A percentile compares a stretch with the other conserved stretches of the same genome.
Conservation (phyloP, 805 yeast species). For the Metschnikowia cerradonensis region DNA sequence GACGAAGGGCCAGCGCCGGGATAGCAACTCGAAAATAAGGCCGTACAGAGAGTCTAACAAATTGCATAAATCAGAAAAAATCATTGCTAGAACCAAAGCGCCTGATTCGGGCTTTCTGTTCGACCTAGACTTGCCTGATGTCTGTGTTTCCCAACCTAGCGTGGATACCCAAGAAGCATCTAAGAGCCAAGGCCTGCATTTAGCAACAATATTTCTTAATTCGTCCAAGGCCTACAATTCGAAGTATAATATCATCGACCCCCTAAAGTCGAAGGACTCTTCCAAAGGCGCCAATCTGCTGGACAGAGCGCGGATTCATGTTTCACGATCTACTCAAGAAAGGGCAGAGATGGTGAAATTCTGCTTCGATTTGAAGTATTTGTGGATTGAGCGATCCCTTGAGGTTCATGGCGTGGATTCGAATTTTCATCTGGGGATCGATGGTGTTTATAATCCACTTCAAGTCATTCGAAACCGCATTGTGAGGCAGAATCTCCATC, state of each 20-base stretch:
- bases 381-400: conserved; percentile 41
- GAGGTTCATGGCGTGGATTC: conserved; percentile 21
- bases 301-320: conserved; percentile 9
- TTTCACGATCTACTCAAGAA: conserved; percentile 36
- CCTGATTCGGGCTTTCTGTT: conserved; percentile 12
- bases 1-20: conserved; percentile 1
- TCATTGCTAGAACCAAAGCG: neutral
- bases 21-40: neutral
- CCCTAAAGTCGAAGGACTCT: conserved; percentile 6
- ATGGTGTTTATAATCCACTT: conserved; percentile 74
- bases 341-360: conserved; percentile 50
- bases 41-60: neutral
- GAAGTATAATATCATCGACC: conserved; percentile 15
- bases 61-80: conserved; percentile 3
- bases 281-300: conserved; percentile 3
- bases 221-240: conserved; percentile 9
- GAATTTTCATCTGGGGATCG: conserved; percentile 45
- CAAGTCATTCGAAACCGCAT: conserved; percentile 75
- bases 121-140: conserved; percentile 9
- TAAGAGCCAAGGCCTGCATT: conserved; percentile 6
- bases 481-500: conserved; percentile 49
- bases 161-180: conserved; percentile 2
- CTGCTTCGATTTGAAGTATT: conserved; percentile 48
- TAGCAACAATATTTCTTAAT: conserved; percentile 15
- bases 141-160: neutral